Evolutionary conservation across 371 early-diverging fungal genomes (phyloP), one percentile per base, ranked within the genome.

Genomic region (Mortierella sp.): DNA sequence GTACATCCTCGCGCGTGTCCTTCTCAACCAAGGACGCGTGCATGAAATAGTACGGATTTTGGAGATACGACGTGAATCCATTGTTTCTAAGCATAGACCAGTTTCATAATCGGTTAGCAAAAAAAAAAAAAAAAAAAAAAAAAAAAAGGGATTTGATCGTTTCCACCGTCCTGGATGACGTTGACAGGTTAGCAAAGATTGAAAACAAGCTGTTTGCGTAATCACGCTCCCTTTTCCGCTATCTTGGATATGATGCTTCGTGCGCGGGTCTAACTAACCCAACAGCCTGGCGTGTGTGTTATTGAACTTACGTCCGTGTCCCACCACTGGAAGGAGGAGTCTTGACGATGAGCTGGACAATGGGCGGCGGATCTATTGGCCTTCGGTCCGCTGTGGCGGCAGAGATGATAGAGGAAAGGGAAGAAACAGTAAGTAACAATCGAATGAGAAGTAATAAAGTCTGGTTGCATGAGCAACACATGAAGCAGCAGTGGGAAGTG

Each of bases 301-400:
- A 34, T 12, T 17, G 44, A 9, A 8, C 60, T 56, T 56, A 64
- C 69, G 48, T 64, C 60, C 60, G 63, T 28, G 32, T 32, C 32
- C 58, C 51, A 1, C 50, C 54, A 19, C 14, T 17, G 14, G 66
- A 56, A 5, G 65, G 60, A 37, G 72, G 68, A 2, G 57, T 50
- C 17, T 60, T 59, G 49, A 92, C 90, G 49, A 84, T 76, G 3
- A 93, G 80, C 72, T 94, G 93, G 32, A 96, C 92, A 64, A 97
- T 92, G 2, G 97, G 97, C 32, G 96, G 97, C 42, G 98, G 98
- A 72, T 97, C 97, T 14, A 97, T 90, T 14, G 98, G 98, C 50
- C 97, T 72, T 60, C 98, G 83, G 72, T 97, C 98, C 63, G 76
- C 76, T 75, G 34, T 31, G 15, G 8, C 12, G 26, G 32, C 14